A percentile compares a stretch with the other conserved stretches of the same genome.
phyloP scores from a whole-genome alignment of 208 protist species.

The Hexamita inflata region DNA sequence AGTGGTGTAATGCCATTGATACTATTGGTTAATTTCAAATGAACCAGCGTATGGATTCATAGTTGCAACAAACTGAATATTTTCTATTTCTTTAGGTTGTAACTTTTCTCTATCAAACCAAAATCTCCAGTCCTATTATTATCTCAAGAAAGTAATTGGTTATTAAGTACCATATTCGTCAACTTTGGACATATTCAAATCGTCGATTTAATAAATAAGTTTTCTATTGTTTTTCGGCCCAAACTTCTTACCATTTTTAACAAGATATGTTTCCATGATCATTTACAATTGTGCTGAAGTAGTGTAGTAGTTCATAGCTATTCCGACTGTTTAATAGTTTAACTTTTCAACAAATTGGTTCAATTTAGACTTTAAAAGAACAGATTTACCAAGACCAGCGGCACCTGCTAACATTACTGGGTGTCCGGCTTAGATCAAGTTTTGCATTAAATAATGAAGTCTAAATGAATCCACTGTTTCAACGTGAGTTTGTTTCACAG shows the following conservation, averaged over 20 bases:
- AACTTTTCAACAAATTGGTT: constrained; percentile 67
- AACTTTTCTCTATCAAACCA: constrained; percentile 87
- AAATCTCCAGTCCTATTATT: constrained; percentile 81
- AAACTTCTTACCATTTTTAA: constrained; percentile 78
- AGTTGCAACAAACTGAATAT: constrained; percentile 75
- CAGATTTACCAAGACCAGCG: constrained; percentile 86
- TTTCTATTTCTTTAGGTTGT: constrained; percentile 72
- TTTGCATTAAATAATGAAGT: constrained; percentile 74
- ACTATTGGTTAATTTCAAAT: constrained; percentile 78
- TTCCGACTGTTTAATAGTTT: constrained; percentile 68
- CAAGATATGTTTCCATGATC: constrained; percentile 80
- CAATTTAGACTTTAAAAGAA: constrained; percentile 82
- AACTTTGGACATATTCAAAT: constrained; percentile 90
- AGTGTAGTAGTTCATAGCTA: constrained; percentile 74
- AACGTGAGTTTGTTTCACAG: constrained; percentile 52
- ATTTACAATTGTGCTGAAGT: constrained; percentile 68
- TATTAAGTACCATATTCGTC: constrained; percentile 92
- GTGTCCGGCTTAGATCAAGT: constrained; percentile 70
- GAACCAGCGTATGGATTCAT: constrained; percentile 94
- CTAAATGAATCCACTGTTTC: constrained; percentile 73
- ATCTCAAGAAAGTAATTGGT: constrained; percentile 79
- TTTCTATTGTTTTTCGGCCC: constrained; percentile 80
- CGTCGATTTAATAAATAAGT: constrained; percentile 77
- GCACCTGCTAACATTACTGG: constrained; percentile 82
- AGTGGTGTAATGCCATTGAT: constrained; percentile 81